phyloP scores from a whole-genome alignment of 768 basidiomycete species.

The Phylloporus sp. region DNA sequence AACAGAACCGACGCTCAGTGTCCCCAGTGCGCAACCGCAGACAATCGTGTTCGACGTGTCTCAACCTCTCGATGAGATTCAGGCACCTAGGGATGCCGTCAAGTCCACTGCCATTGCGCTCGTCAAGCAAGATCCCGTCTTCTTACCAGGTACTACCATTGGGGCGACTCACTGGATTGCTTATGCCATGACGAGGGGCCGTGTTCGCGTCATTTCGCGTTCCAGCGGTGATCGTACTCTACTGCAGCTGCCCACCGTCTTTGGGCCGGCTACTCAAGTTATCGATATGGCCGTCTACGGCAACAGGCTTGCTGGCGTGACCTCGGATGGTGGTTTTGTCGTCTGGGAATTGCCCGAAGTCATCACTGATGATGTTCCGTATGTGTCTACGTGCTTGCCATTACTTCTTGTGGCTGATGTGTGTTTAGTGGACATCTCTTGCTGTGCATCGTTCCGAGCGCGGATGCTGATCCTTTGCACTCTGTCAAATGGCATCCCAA shows the following conservation, averaged over 20 bases:
- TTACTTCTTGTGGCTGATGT: slow-evolving; percentile 1
- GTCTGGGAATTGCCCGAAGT: slow-evolving; percentile 83
- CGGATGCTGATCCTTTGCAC: slow-evolving; percentile 58
- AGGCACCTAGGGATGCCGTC: slow-evolving; percentile 70
- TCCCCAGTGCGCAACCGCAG: slow-evolving; percentile 55
- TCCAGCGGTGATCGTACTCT: slow-evolving; percentile 85
- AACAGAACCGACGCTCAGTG: neutral
- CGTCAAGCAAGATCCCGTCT: slow-evolving; percentile 80
- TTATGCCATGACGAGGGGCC: slow-evolving; percentile 89
- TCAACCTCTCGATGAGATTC: slow-evolving; percentile 66
- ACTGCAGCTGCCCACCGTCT: slow-evolving; percentile 66
- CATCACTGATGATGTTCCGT: slow-evolving; percentile 87
- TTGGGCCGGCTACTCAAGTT: slow-evolving; percentile 60
- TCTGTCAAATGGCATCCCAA: slow-evolving; percentile 90
- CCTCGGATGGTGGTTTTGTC: slow-evolving; percentile 84
- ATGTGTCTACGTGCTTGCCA: slow-evolving; percentile 34
- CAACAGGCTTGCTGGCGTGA: slow-evolving; percentile 80
- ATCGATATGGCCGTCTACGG: slow-evolving; percentile 84
- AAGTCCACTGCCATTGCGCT: slow-evolving; percentile 90
- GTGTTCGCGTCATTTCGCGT: slow-evolving; percentile 83
- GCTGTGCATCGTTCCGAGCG: slow-evolving; percentile 63
- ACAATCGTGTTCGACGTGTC: slow-evolving; percentile 74
- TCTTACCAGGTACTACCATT: slow-evolving; percentile 82
- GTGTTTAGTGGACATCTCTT: slow-evolving; percentile 56
- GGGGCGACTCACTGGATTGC: slow-evolving; percentile 92